Percentiles rank a stretch among this genome's conserved stretches.
phyloP scores from a whole-genome alignment of 2,329 filamentous ascomycete genomes.

The Aspergillus sp. region DNA sequence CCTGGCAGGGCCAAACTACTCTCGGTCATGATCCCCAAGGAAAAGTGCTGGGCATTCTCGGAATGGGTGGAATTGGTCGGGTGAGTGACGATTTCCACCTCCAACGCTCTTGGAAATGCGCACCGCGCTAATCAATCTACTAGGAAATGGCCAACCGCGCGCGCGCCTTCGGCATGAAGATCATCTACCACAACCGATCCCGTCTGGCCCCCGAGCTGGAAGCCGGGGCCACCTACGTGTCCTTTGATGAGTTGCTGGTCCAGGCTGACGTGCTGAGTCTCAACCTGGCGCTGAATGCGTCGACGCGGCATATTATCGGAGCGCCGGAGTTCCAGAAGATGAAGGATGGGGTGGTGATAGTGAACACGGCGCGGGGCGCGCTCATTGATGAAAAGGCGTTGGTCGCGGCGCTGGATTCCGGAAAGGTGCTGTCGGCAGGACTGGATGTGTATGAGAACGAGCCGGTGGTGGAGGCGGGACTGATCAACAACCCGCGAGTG shows the following conservation, averaged over 20 bases:
- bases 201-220: slow-evolving; percentile 41
- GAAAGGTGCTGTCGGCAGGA: slow-evolving; percentile 44
- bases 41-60: slow-evolving; percentile 47
- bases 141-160: slow-evolving; percentile 47
- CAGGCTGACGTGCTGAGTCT: slow-evolving; percentile 46
- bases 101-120: background rate
- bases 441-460: slow-evolving; percentile 49
- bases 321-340: slow-evolving; percentile 44
- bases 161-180: slow-evolving; percentile 46
- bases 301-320: slow-evolving; percentile 47
- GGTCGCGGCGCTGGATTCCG: slow-evolving; percentile 43
- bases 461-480: slow-evolving; percentile 46
- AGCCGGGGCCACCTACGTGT: slow-evolving; percentile 42
- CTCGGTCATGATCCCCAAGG: slow-evolving; percentile 45
- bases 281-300: slow-evolving; percentile 44
- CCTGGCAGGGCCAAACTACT: slow-evolving; percentile 41
- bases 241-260: slow-evolving; percentile 46
- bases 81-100: slow-evolving; percentile 36
- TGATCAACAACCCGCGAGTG: slow-evolving; percentile 42
- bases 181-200: slow-evolving; percentile 47
- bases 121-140: background rate
- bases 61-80: slow-evolving; percentile 48
- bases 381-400: slow-evolving; percentile 48
- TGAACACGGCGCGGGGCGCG: slow-evolving; percentile 45
- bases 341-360: slow-evolving; percentile 45